These are phyloP conservation scores for Penicillium italicum DNA, from an alignment of 2,329 filamentous ascomycete genomes.

Conservation along the genomic window DNA sequence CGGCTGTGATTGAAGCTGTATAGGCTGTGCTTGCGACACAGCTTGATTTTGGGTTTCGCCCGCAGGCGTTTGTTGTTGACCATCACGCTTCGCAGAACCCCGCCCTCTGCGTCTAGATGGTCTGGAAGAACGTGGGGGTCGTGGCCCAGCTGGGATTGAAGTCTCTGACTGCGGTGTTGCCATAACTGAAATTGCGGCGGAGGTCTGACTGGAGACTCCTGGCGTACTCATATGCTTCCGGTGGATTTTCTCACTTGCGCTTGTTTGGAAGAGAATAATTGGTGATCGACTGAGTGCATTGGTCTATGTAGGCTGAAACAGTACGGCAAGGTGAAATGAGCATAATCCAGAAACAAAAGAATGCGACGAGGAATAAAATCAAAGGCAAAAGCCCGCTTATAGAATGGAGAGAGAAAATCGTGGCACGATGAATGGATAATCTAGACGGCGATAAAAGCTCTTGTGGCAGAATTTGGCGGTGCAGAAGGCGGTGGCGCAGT, in stretches of 20 bases:
- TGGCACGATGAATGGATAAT: slow-evolving; percentile 12
- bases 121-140: slow-evolving; percentile 19
- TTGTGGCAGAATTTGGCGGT: slow-evolving; percentile 21
- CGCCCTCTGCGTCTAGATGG: slow-evolving; percentile 26
- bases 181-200: slow-evolving; percentile 4
- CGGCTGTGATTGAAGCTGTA: slow-evolving; percentile 10
- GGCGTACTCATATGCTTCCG: background rate
- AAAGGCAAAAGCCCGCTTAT: slow-evolving; percentile 1
- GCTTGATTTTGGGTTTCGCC: slow-evolving; percentile 3
- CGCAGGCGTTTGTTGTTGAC: slow-evolving; percentile 18
- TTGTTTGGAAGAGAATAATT: background rate
- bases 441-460: slow-evolving; percentile 20
- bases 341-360: background rate
- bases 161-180: slow-evolving; percentile 2
- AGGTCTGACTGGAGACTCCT: background rate
- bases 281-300: background rate
- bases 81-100: slow-evolving; percentile 27
- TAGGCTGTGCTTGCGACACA: background rate
- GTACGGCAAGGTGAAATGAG: background rate
- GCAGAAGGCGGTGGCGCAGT: slow-evolving; percentile 13
- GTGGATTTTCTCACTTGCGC: slow-evolving; percentile 1
- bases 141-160: background rate
- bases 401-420: background rate
- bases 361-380: background rate
- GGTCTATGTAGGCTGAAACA: background rate